Base-by-base conservation (phyloP, 805 yeast species). In the Lachancea cidri region DNA sequence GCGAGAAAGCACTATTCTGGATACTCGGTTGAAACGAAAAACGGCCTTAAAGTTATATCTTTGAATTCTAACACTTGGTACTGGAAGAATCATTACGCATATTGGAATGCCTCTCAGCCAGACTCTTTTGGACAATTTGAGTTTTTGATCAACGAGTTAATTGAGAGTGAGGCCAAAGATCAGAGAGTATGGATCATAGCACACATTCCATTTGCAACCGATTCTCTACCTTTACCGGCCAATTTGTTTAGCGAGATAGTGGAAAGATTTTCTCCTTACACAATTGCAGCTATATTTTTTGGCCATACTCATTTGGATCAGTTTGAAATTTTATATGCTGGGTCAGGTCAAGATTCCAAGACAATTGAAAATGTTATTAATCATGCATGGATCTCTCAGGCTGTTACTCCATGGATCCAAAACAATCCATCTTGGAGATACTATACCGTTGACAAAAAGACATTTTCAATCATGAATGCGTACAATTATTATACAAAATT, bases 221-320 rank as follows among this genome's bases (percentile, higher is more conserved):
- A 79, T 49, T 72, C 81, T 14, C 61, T 82, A 35, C 87, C 88
- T 9, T 65, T 78, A 30, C 81, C 76, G 39, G 72, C 84, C 18
- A 68, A 73, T 41, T 64, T 77, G 24, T 75, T 79, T 46, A 65
- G 71, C 24, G 74, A 74, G 46, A 75, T 81, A 30, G 69, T 82
- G 17, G 79, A 77, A 52, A 71, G 88, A 58, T 82, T 81, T 58
- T 74, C 83, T 24, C 86, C 85, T 15, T 71, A 72, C 53, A 78
- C 83, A 8, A 77, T 82, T 57, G 83, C 86, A 6, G 82, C 74
- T 35, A 66, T 79, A 22, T 82, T 82, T 67, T 80, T 73, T 55
- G 89, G 88, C 18, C 86, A 81, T 54, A 79, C 85, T 4, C 88
- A 82, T 53, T 65, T 67, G 48, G 89, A 82, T 60, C 83, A 81